These are phyloP conservation scores for Heliamphora pulchella DNA, from an alignment of 179 eudicot genomes.

Conservation along the genomic window DNA sequence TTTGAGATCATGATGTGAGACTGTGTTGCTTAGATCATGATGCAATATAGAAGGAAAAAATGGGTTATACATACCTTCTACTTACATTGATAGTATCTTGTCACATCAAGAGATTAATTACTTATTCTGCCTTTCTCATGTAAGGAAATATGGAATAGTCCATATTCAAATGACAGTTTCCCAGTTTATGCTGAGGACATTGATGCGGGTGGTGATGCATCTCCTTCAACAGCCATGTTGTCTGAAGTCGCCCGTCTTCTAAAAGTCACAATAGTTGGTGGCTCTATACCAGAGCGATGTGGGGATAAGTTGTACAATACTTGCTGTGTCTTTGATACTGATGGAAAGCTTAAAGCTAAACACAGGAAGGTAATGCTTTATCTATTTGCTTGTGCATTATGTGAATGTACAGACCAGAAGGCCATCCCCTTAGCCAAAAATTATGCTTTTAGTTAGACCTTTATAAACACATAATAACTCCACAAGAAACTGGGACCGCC, in stretches of 20 bases:
- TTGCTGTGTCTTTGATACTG: conserved; percentile 75
- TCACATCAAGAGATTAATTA: neutral
- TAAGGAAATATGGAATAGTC: conserved; percentile 95
- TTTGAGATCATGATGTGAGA: too few relatives aligned
- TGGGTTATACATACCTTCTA: too few relatives aligned
- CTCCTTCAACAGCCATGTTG: conserved; percentile 87
- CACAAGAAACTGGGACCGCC: too few relatives aligned
- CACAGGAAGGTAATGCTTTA: conserved; percentile 66
- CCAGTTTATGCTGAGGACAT: conserved; percentile 87
- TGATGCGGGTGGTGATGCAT: conserved; percentile 69
- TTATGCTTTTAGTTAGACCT: neutral
- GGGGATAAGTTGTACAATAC: conserved; percentile 69
- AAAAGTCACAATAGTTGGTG: conserved; percentile 79
- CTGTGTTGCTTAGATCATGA: too few relatives aligned
- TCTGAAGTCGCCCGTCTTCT: conserved; percentile 64
- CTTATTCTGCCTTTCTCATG: conserved; percentile 9
- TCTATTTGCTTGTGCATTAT: neutral
- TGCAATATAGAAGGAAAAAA: too few relatives aligned
- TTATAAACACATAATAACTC: too few relatives aligned
- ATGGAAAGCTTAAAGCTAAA: conserved; percentile 72
- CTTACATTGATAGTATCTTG: too few relatives aligned
- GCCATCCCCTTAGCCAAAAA: neutral
- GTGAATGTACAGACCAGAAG: too few relatives aligned
- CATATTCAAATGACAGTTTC: conserved; percentile 88
- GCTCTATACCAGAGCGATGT: conserved; percentile 39